Evolutionary conservation across 495 filamentous ascomycete species (phyloP).

Genomic region (Wilcoxina mikolae): DNA sequence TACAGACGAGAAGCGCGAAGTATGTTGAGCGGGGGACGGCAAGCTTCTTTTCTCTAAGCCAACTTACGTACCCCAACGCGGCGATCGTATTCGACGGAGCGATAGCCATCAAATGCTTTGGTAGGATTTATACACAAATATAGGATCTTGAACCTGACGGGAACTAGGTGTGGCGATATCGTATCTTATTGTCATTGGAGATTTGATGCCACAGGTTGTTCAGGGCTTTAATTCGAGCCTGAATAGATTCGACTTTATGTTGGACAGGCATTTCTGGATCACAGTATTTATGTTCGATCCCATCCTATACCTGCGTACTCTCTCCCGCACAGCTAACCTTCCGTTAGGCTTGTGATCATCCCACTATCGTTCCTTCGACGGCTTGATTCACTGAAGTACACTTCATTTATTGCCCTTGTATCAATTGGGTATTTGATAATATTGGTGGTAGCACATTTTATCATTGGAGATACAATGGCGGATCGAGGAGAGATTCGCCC

Average conservation of each 20-base stretch:
- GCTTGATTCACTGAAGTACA: constrained; percentile 92
- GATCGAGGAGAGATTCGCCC: constrained; percentile 58
- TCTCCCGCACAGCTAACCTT: constrained; percentile 9
- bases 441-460: constrained; percentile 79
- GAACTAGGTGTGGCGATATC: constrained; percentile 62
- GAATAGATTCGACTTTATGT: constrained; percentile 48
- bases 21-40: constrained; percentile 74
- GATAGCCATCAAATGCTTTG: constrained; percentile 96
- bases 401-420: constrained; percentile 76
- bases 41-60: constrained; percentile 84
- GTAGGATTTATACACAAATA: constrained; percentile 15
- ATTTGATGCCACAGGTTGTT: constrained; percentile 92
- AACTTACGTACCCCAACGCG: constrained; percentile 92
- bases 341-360: constrained; percentile 72
- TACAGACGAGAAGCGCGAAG: constrained; percentile 79
- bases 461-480: constrained; percentile 56
- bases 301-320: neutral
- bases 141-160: neutral
- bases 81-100: constrained; percentile 90
- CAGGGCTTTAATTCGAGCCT: constrained; percentile 52
- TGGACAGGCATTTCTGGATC: constrained; percentile 91
- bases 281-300: constrained; percentile 76
- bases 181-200: constrained; percentile 96
- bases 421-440: constrained; percentile 90
- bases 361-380: constrained; percentile 81